Evolutionary conservation across 192 early-diverging fungal species (phyloP), one percentile per base, ranked within the genome.

Genomic region (Cetraspora pellucida): DNA sequence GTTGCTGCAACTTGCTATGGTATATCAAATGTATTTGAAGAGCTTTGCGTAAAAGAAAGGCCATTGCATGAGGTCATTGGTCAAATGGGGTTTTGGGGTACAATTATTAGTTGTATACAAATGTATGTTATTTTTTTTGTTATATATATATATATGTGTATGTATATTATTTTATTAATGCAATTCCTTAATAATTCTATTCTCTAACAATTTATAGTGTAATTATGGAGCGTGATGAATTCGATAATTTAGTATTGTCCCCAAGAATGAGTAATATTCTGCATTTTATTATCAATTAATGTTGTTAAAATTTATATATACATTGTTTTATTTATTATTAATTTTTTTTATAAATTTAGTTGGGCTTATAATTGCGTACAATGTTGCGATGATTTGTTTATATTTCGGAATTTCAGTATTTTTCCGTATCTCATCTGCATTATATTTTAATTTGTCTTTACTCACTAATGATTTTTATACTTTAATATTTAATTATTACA

Each of bases 391-490:
- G 88, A 90, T 93, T 83, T 77, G 86, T 25, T 77, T 94, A 28
- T 94, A 94, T 71, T 84, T 89, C 23, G 67, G 90, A 21, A 86
- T 88, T 0, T 92, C 93, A n/a, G 82, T 90, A 72, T 73, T 94
- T 63, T 92, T 94, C 83, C 84, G 91, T 10, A 49, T 89, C 61
- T 85, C 89, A 68, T 91, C 90, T 37, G 92, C 93, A 0, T 86
- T 90, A 27, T 88, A 92, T 69, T 94, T 92, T 82, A 94, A 94
- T 75, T 72, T 94, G 66, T 91, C 90, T 43, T 81, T 94, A 14
- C 81, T 94, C 75, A 94, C 93, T 9, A 90, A 88, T 72, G 92
- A 94, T 80, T 93, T 94, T 72, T 94, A 93, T 77, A 90, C 90
- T 1, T 82, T 94, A 46, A 83, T 92, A 52, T 93, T 94, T 87